Evolutionary conservation across 768 basidiomycete genomes (phyloP).

Genomic region (Rhizopogon sp.): DNA sequence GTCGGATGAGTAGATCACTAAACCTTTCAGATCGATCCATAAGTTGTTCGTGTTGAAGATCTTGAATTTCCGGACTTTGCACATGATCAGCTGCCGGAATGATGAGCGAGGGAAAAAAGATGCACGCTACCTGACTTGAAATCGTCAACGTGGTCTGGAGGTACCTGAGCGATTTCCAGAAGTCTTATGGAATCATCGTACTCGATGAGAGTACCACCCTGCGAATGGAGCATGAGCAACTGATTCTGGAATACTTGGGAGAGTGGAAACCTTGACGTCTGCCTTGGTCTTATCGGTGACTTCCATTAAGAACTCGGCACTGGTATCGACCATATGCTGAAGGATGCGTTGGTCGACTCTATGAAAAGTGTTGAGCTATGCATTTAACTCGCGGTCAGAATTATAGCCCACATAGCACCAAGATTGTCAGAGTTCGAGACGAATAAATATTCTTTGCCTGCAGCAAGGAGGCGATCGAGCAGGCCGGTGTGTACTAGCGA

Average conservation of each 20-base stretch:
- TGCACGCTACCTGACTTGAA: slow-evolving; percentile 68
- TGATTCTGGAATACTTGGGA: neutral
- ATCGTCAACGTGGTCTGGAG: slow-evolving; percentile 89
- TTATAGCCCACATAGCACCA: slow-evolving; percentile 72
- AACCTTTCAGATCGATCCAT: slow-evolving; percentile 76
- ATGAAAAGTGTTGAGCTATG: slow-evolving; percentile 5
- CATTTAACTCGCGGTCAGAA: neutral
- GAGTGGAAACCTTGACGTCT: slow-evolving; percentile 46
- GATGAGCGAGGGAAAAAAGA: neutral
- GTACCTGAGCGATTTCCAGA: slow-evolving; percentile 93
- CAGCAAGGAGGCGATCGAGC: slow-evolving; percentile 81
- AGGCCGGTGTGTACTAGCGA: slow-evolving; percentile 87
- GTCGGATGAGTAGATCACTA: slow-evolving; percentile 5
- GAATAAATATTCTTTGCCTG: slow-evolving; percentile 96
- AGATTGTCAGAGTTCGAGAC: slow-evolving; percentile 97
- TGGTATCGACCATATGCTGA: slow-evolving; percentile 77
- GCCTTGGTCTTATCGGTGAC: slow-evolving; percentile 97
- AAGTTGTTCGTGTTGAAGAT: slow-evolving; percentile 88
- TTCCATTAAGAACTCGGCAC: slow-evolving; percentile 90
- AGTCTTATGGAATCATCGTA: slow-evolving; percentile 86
- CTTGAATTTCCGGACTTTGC: slow-evolving; percentile 80
- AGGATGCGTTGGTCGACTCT: slow-evolving; percentile 82
- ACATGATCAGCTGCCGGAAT: slow-evolving; percentile 1
- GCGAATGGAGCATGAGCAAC: neutral
- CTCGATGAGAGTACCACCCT: slow-evolving; percentile 87